These are phyloP conservation scores for Cladosporium sp. DNA, from an alignment of 2,329 filamentous ascomycete species.

Conservation along the genomic window DNA sequence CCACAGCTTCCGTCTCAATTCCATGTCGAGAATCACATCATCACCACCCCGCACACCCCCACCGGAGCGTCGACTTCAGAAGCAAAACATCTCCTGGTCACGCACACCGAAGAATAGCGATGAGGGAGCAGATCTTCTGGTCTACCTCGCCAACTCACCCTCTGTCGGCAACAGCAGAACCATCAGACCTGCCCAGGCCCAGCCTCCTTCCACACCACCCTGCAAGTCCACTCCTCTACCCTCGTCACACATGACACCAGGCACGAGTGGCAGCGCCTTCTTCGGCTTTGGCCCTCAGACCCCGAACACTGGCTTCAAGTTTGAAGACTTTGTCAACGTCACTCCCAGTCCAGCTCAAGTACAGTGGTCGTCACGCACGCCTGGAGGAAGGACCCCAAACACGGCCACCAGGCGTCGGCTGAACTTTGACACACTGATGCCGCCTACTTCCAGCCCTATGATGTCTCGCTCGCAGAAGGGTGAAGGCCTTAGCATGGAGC, in stretches of 20 bases:
- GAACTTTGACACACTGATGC: constrained; percentile 74
- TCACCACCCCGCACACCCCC: constrained; percentile 83
- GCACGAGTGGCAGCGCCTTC: constrained; percentile 55
- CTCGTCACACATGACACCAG: constrained; percentile 84
- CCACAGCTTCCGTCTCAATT: constrained; percentile 63
- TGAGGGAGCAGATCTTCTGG: constrained; percentile 78
- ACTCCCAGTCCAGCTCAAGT: constrained; percentile 92
- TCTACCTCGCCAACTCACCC: constrained; percentile 87
- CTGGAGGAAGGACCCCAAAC: constrained; percentile 64
- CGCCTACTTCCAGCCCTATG: constrained; percentile 46
- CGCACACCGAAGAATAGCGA: constrained; percentile 61
- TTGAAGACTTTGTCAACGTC: constrained; percentile 95
- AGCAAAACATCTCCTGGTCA: constrained; percentile 36
- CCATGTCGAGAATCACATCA: constrained; percentile 53
- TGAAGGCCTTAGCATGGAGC: constrained; percentile 58
- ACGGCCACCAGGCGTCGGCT: constrained; percentile 66
- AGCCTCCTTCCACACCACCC: constrained; percentile 52
- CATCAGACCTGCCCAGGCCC: constrained; percentile 10
- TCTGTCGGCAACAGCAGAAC: constrained; percentile 65
- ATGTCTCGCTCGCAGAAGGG: constrained; percentile 38
- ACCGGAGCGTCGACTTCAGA: constrained; percentile 39
- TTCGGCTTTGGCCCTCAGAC: constrained; percentile 65
- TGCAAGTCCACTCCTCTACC: constrained; percentile 58
- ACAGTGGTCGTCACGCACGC: constrained; percentile 61
- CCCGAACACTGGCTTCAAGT: constrained; percentile 82